Conservation (phyloP, 2,329 filamentous ascomycete genomes). For the Colletotrichum lini region DNA sequence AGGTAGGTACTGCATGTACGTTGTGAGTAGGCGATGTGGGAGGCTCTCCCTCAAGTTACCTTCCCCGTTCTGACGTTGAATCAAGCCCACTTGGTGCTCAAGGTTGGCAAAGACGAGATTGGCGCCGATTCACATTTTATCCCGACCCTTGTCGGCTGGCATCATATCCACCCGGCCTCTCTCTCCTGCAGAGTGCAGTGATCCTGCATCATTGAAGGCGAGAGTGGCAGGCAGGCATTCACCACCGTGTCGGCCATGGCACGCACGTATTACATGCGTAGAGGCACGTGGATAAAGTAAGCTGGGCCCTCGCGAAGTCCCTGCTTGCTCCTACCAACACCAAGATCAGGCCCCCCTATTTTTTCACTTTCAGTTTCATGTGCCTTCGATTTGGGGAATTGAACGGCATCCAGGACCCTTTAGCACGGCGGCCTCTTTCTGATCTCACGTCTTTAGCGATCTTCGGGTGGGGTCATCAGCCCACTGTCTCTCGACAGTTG, state of each 20-base stretch:
- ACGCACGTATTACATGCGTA: no score
- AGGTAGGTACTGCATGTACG: no score
- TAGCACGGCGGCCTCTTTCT: constrained; percentile 26
- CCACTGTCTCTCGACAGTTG: constrained; percentile 23
- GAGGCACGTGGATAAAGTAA: background rate
- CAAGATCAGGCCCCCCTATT: background rate
- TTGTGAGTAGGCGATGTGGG: background rate
- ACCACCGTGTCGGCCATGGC: background rate
- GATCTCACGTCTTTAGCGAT: constrained; percentile 5
- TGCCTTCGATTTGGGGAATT: constrained; percentile 18
- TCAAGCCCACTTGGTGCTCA: constrained; percentile 36
- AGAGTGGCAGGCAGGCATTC: constrained; percentile 6
- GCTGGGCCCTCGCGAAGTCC: background rate
- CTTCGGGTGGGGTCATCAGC: constrained; percentile 34
- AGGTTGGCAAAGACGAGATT: constrained; percentile 39
- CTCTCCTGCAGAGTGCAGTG: constrained; percentile 10
- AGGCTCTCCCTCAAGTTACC: constrained; percentile 5
- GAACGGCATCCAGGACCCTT: constrained; percentile 9
- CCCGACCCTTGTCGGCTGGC: constrained; percentile 29
- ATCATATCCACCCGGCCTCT: constrained; percentile 5
- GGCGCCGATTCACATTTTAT: constrained; percentile 38
- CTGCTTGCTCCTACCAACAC: background rate
- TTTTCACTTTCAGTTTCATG: constrained; percentile 23
- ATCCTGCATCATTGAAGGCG: background rate
- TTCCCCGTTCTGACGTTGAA: constrained; percentile 39